These are phyloP conservation scores for Myotisia sp. DNA, from an alignment of 2,329 filamentous ascomycete genomes.

Conservation along the genomic window DNA sequence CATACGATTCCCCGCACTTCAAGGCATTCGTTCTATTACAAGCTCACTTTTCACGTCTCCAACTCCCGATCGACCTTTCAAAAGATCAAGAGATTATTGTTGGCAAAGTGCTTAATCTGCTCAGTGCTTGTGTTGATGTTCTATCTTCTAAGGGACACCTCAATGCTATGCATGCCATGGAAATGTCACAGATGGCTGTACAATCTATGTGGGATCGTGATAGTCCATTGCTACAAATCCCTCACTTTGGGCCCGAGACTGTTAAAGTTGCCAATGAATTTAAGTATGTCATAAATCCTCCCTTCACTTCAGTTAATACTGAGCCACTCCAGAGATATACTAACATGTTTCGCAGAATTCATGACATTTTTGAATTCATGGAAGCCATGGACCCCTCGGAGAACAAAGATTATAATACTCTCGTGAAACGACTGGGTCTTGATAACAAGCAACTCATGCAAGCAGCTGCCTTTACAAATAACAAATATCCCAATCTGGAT, in stretches of 20 bases:
- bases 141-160: conserved; percentile 89
- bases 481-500: conserved; percentile 89
- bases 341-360: conserved; percentile 44
- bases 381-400: conserved; percentile 95
- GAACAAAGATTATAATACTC: conserved; percentile 62
- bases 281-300: conserved; percentile 40
- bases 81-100: conserved; percentile 90
- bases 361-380: conserved; percentile 96
- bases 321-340: conserved; percentile 14
- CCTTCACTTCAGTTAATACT: conserved; percentile 1
- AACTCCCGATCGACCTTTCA: conserved; percentile 82
- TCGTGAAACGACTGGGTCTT: conserved; percentile 66
- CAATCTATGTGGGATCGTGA: conserved; percentile 99
- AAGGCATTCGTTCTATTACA: conserved; percentile 96
- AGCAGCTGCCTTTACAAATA: conserved; percentile 89
- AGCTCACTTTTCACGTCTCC: conserved; percentile 94
- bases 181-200: conserved; percentile 97
- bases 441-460: conserved; percentile 70
- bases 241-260: conserved; percentile 73
- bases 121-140: conserved; percentile 88
- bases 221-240: conserved; percentile 92
- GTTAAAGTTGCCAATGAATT: conserved; percentile 70
- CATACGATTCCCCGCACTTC: conserved; percentile 90
- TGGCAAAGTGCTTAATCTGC: conserved; percentile 67
- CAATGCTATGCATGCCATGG: conserved; percentile 97